Base-by-base conservation (phyloP, 2,329 filamentous ascomycete genomes). In the Curvularia eragrostidis region DNA sequence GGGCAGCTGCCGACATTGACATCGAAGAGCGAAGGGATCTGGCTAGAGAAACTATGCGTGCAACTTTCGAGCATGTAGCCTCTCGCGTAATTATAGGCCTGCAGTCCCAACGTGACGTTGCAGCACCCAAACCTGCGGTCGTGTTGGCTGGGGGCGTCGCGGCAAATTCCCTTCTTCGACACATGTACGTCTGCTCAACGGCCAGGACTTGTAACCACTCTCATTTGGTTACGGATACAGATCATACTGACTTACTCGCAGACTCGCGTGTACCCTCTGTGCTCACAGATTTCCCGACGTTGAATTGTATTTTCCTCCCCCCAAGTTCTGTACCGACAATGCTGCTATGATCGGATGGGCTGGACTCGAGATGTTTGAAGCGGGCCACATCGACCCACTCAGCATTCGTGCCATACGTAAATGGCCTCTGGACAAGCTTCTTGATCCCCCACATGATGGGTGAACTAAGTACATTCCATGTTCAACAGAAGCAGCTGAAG, bases 321-420 rank as follows among this genome's bases (percentile, higher is more conserved):
- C 85, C 9, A 81, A 83, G 41, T 82, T 94, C 52, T 98, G 95
- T 73, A 97, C 92, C 0, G 95, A 99, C 71, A 98, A 99, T 76
- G 95, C 95, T 12, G 91, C 93, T 47, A 99, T 99, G 95, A 93
- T 98, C 73, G 94, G 90, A 1, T 98, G 95, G 94, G 83, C 93
- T 1, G 95, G 90, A 0, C 84, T 93, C 64, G 93, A 98, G 78
- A 97, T 99, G 93, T 97, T 85, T 71, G 84, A 90, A 75, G 86
- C 85, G 1, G 93, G 94, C 0, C 93, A 73, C 43, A 59, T 32
- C 7, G 63, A 73, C 49, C 26, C 61, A 3, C 61, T 75, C 38
- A 62, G 36, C 19, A 75, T 76, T 28, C 65, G 75, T 7, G 71
- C 74, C 9, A 58, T 76, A 36, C 69, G 75, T 12, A 77, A 76